phyloP scores from a whole-genome alignment of 345 rosid genomes.

The Citrus mangshanensis region DNA sequence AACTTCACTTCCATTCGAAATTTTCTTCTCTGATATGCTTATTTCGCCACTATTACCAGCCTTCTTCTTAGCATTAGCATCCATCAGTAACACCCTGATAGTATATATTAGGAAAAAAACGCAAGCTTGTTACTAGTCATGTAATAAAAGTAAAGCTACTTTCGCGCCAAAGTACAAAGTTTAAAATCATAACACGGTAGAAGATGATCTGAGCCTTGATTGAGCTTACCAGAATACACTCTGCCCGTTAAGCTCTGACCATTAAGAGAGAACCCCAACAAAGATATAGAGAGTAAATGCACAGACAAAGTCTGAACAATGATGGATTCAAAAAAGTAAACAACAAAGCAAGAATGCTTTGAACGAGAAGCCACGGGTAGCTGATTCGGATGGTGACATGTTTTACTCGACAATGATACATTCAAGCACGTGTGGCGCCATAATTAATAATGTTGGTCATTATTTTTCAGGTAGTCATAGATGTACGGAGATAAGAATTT shows the following conservation, averaged over 20 bases:
- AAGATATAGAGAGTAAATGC: background rate
- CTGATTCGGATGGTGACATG: background rate
- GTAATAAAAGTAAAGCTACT: background rate
- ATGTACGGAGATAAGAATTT: background rate
- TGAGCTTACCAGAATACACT: background rate
- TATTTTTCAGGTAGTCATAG: background rate
- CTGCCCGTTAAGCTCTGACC: background rate
- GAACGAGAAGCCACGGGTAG: background rate
- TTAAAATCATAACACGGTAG: background rate
- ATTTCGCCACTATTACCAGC: conserved; percentile 15
- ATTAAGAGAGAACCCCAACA: background rate
- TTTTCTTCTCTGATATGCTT: conserved; percentile 42
- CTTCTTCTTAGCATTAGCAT: conserved; percentile 18
- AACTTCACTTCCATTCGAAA: conserved; percentile 42
- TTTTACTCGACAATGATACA: background rate
- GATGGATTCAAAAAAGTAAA: background rate
- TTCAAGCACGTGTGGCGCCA: background rate
- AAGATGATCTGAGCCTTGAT: background rate
- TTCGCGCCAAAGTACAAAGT: conserved; percentile 7
- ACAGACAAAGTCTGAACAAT: background rate
- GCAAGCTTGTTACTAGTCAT: background rate
- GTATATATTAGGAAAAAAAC: background rate
- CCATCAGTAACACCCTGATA: conserved; percentile 19
- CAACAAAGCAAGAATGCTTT: background rate
- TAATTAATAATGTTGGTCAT: background rate